Base-by-base conservation (phyloP, 108 stramenopile species). In the Poteriospumella lacustris region DNA sequence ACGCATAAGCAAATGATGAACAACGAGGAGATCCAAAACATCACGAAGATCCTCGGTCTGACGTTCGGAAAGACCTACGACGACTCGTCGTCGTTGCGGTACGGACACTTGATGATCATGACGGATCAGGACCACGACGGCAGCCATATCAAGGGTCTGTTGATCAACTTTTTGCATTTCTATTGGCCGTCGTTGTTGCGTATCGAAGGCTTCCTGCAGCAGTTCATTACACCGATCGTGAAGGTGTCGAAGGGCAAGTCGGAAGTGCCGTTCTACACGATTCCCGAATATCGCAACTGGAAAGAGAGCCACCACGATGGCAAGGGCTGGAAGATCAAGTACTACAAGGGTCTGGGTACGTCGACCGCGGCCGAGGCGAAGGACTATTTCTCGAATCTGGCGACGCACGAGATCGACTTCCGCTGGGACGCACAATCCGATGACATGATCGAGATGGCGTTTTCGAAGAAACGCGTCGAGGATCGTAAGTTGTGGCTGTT, bases 111-210 rank as follows among this genome's bases (percentile, higher is more conserved):
- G 58, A 94, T 97, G 94, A 96, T 99, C 81, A 99, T 99, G 99
- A 94, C 97, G 0, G 99, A 99, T 90, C 99, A 99, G 87, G 99
- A 99, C 85, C 93, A 95, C 79, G 99, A 99, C 78, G 99, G 99
- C 0, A 88, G 87, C 19, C 99, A 99, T 83, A 99, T 99, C 92
- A 99, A 99, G 84, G 99, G 97, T 41, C 90, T 99, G n/a, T 87
- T 99, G 1, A 96, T 99, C 88, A 99, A 99, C 84, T 95, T 97
- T 79, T 84, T 99, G 44, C 76, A 81, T 62, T 86, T 88, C 85
- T 96, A 94, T 80, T 96, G 97, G 96, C 97, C 99, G 12, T 88
- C 90, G 1, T 86, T 99, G 68, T 89, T 99, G 42, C 87, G 95
- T 58, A 78, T 97, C 72, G 89, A 93, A 1, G 94, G 94, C 38